Percentiles rank a stretch among this genome's conserved stretches.
Evolutionary conservation across 164 flowering plant genomes (phyloP).

Genomic region (Litsea cubeba): DNA sequence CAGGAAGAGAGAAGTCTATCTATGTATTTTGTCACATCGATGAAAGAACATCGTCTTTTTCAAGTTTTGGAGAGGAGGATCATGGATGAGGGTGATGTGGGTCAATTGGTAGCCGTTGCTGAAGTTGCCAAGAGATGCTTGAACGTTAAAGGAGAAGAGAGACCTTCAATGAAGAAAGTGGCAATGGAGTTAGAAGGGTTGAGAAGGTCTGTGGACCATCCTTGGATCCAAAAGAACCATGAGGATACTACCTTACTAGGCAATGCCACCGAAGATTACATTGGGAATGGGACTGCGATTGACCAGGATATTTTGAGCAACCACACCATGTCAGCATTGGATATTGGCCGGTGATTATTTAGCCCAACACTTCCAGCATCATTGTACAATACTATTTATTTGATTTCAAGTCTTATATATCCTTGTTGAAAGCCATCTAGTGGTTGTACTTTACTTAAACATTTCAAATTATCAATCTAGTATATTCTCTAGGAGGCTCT

Average conservation of each 20-base stretch:
- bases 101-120: not conserved
- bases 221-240: not conserved
- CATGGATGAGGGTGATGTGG: not conserved
- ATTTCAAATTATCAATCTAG: too few species aligned
- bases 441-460: too few species aligned
- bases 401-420: too few species aligned
- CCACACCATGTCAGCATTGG: not conserved
- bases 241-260: not conserved
- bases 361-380: too few species aligned
- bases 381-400: too few species aligned
- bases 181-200: slow-evolving; percentile 1
- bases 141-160: slow-evolving; percentile 2
- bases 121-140: slow-evolving; percentile 6
- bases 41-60: slow-evolving; percentile 5
- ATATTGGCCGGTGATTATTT: not conserved
- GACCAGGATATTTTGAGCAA: not conserved
- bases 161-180: slow-evolving; percentile 11
- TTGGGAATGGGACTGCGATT: not conserved
- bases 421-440: too few species aligned
- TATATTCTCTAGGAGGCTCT: too few species aligned
- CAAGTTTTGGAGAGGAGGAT: slow-evolving; percentile 1
- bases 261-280: not conserved
- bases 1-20: slow-evolving; percentile 3
- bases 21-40: not conserved
- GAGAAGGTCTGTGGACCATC: not conserved